Evolutionary conservation across 2,329 filamentous ascomycete genomes (phyloP), one percentile per base, ranked within the genome.

Genomic region (Curvularia spicifera): DNA sequence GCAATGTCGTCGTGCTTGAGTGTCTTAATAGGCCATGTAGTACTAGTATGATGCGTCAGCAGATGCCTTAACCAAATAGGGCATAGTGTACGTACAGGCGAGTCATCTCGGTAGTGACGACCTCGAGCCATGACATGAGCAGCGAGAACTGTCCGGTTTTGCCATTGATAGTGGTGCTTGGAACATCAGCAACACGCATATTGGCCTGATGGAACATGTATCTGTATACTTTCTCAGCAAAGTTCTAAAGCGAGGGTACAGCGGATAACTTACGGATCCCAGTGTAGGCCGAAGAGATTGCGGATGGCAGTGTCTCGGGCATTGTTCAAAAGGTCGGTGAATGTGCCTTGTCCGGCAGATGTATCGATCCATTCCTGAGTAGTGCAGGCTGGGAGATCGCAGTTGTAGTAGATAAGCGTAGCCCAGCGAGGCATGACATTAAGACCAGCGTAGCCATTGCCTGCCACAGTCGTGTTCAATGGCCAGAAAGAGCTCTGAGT

Each of bases 161-260:
- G 15, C 80, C 78, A 56, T 85, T 84, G 49, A 86, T 76, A 9
- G 79, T 82, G 47, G 81, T 80, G 3, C 72, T 51, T 2, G 74
- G 71, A 51, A 81, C 78, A 52, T 84, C 84, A 3, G 76, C 75
- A 44, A 83, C 81, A 54, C 85, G 82, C 59, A 80, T 63, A 68
- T 89, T 88, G 56, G 85, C 84, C 75, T 88, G 85, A 71, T 89
- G 86, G 78, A 88, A 87, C 85, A 87, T 87, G 78, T 82, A 86
- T 9, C 73, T 75, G 15, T 5, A 7, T 18, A 1, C 15, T 26
- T 18, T 26, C 47, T 72, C 29, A 71, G 53, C 22, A 42, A 13
- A 7, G 2, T 7, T 10, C 13, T 10, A 9, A 20, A n/a, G 33
- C 2, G 18, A 29, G n/a, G 13, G 12, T 31, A 9, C 1, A 12